Evolutionary conservation across 1,284 basidiomycete genomes (phyloP), one percentile per base, ranked within the genome.

Genomic region (Heterobasidion irregulare): DNA sequence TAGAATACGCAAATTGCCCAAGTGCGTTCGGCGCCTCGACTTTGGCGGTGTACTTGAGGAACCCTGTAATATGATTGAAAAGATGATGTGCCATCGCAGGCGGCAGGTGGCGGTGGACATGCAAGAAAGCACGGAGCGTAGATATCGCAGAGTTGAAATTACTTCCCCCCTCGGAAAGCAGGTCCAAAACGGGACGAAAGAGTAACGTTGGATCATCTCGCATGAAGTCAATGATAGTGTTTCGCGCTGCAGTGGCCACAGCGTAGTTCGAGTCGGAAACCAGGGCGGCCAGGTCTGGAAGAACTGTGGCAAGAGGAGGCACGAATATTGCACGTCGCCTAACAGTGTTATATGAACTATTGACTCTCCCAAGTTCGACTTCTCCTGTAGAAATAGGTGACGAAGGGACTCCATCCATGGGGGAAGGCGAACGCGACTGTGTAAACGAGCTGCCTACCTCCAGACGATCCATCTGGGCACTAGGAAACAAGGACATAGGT

Each of bases 21-120:
- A 83, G 65, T 8, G 78, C 65, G 48, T 80, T 71, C 3, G 65
- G 60, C 8, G 67, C 64, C 2, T 78, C 76, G 1, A 66, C 58
- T 52, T 79, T 72, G n/a, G 82, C 68, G 8, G 73, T 62, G 47
- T 74, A 71, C 64, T 88, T 90, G 58, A 92, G 67, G 59, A 82
- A 85, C 1, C 89, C 89, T 7, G 83, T 77, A 6, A 91, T 65
- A 60, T 84, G 77, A 63, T 89, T 90, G 68, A 90, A 79, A 2
- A 86, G 68, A 56, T 80, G 72, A 65, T 90, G 83, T 0, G 85
- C 75, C 68, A 86, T 76, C 0, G 79, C 75, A 1, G 86, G 88
- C 2, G 89, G 87, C 8, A 87, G 68, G 2, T 70, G 59, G 8
- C 72, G 66, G 52, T 76, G 76, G 32, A 80, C 69, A 63, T 86